Evolutionary conservation across 257 asterid species (phyloP).

Genomic region (Voacanga thouarsii): DNA sequence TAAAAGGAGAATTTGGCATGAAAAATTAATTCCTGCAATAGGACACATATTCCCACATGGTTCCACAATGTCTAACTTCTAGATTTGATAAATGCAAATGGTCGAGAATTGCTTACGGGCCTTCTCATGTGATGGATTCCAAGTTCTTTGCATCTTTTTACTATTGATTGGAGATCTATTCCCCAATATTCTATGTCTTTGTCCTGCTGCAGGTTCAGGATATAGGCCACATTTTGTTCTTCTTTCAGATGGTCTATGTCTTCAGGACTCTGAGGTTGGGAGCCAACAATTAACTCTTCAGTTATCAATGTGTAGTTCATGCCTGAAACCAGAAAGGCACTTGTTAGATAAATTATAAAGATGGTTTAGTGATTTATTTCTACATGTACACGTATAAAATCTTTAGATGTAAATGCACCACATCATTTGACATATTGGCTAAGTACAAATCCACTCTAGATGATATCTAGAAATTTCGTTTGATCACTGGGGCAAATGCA

Average conservation of each 20-base stretch:
- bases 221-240: conserved; percentile 62
- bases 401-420: background rate
- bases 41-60: background rate
- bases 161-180: conserved; percentile 59
- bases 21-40: conserved; percentile 4
- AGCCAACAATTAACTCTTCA: conserved; percentile 76
- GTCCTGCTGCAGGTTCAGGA: conserved; percentile 94
- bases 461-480: background rate
- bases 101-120: conserved; percentile 73
- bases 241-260: conserved; percentile 78
- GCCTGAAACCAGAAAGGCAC: conserved; percentile 45
- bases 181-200: conserved; percentile 80
- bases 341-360: conserved; percentile 15
- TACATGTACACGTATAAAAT: background rate
- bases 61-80: background rate
- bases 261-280: conserved; percentile 89
- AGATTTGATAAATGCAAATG: background rate
- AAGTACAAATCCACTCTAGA: background rate
- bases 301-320: conserved; percentile 90
- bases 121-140: conserved; percentile 84
- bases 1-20: background rate
- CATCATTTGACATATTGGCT: background rate
- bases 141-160: conserved; percentile 54
- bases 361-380: background rate
- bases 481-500: background rate